These are phyloP conservation scores for Primulina tabacum DNA, from an alignment of 257 asterid genomes.

Conservation along the genomic window DNA sequence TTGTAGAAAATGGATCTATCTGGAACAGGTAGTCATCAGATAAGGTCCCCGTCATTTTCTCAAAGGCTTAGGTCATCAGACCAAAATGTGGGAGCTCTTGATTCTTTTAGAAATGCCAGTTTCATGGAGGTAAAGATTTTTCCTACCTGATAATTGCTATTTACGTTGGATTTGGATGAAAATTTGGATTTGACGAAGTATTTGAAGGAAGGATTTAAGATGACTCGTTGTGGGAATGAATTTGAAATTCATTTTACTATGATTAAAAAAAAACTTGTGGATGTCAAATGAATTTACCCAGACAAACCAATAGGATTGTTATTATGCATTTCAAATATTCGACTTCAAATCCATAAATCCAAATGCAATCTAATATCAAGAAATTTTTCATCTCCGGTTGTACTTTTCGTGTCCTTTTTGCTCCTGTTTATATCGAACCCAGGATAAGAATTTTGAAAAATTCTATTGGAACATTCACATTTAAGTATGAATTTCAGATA, in stretches of 20 bases:
- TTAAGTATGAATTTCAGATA: constrained; percentile 41
- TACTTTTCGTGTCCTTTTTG: neutral
- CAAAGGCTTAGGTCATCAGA: constrained; percentile 48
- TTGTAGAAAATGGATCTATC: constrained; percentile 74
- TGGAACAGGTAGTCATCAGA: constrained; percentile 55
- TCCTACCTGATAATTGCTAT: neutral
- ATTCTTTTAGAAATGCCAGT: constrained; percentile 75
- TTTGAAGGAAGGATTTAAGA: neutral
- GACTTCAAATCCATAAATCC: too few species aligned
- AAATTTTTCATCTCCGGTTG: neutral
- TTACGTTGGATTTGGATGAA: neutral
- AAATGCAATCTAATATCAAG: neutral
- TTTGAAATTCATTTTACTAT: neutral
- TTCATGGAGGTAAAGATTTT: constrained; percentile 64
- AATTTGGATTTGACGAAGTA: neutral
- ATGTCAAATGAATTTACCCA: too few species aligned
- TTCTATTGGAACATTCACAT: neutral
- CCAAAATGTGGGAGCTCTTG: constrained; percentile 41
- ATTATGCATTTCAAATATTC: too few species aligned
- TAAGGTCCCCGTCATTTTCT: constrained; percentile 59
- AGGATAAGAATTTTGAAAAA: neutral
- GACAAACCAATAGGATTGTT: neutral
- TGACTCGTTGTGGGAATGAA: neutral
- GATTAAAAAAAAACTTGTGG: neutral
- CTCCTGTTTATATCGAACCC: neutral